Evolutionary conservation across 2,329 filamentous ascomycete genomes (phyloP).

Genomic region (Dothideomycetes sp.): DNA sequence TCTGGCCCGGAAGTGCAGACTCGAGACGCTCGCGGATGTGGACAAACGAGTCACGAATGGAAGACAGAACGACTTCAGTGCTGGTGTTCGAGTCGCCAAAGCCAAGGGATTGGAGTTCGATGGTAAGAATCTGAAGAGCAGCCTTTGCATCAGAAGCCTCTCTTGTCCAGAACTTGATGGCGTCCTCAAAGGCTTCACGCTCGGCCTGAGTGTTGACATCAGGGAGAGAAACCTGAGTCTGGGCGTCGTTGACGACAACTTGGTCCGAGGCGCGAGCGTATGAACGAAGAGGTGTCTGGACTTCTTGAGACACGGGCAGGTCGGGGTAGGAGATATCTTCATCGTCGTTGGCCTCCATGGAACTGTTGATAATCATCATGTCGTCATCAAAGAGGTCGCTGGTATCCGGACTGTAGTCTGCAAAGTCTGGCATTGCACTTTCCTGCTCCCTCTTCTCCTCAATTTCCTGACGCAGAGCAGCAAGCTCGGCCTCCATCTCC

Average conservation of each 20-base stretch:
- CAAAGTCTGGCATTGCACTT: slow-evolving; percentile 7
- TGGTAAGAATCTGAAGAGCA: slow-evolving; percentile 28
- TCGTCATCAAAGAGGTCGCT: slow-evolving; percentile 15
- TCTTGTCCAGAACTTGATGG: slow-evolving; percentile 26
- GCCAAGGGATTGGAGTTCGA: slow-evolving; percentile 33
- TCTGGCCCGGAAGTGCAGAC: slow-evolving; percentile 26
- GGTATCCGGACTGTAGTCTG: no score
- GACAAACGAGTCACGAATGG: slow-evolving; percentile 31
- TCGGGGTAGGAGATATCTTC: slow-evolving; percentile 16
- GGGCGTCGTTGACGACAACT: slow-evolving; percentile 3
- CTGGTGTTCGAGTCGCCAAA: slow-evolving; percentile 23
- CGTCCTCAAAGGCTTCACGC: slow-evolving; percentile 25
- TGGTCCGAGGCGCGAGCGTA: slow-evolving; percentile 1
- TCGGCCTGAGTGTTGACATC: slow-evolving; percentile 16
- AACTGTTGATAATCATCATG: slow-evolving; percentile 21
- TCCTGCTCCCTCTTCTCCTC: slow-evolving; percentile 7
- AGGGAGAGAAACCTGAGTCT: slow-evolving; percentile 10
- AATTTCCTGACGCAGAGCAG: slow-evolving; percentile 18
- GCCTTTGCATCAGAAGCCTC: slow-evolving; percentile 29
- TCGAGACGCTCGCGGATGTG: slow-evolving; percentile 28
- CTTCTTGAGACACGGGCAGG: slow-evolving; percentile 10
- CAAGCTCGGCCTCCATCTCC: slow-evolving; percentile 17
- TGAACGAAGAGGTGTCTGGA: slow-evolving; percentile 2
- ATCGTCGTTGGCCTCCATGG: slow-evolving; percentile 6
- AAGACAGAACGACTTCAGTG: slow-evolving; percentile 23